A percentile compares a stretch with the other conserved stretches of the same genome.
Evolutionary conservation across 2,329 filamentous ascomycete genomes (phyloP).

Genomic region (Fusarium temperatum): DNA sequence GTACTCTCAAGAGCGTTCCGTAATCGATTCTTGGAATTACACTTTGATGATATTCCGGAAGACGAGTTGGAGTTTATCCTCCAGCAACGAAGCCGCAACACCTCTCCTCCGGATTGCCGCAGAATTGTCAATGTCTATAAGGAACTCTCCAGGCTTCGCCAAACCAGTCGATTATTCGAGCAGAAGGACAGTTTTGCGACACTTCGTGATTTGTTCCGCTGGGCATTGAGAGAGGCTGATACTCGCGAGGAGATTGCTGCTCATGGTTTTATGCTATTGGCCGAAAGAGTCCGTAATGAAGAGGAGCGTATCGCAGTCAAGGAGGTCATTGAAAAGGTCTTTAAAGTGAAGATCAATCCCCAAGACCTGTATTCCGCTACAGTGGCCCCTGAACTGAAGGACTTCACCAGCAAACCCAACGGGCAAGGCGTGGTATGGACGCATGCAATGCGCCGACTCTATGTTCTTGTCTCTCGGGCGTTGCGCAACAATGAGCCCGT

Average conservation of each 20-base stretch:
- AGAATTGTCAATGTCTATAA: constrained; percentile 94
- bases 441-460: constrained; percentile 89
- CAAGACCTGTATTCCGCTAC: constrained; percentile 74
- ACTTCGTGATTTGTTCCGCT: constrained; percentile 92
- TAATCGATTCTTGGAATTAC: constrained; percentile 95
- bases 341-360: constrained; percentile 85
- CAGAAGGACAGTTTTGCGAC: constrained; percentile 98
- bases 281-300: constrained; percentile 90
- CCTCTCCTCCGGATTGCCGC: constrained; percentile 89
- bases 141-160: constrained; percentile 87
- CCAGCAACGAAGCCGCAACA: constrained; percentile 83
- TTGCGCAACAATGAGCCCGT: constrained; percentile 92
- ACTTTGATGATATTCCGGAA: constrained; percentile 98
- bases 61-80: constrained; percentile 92
- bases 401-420: constrained; percentile 58
- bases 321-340: constrained; percentile 85
- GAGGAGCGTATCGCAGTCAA: constrained; percentile 89
- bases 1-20: constrained; percentile 92
- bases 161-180: constrained; percentile 92
- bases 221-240: constrained; percentile 87
- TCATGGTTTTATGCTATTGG: constrained; percentile 96
- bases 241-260: constrained; percentile 87
- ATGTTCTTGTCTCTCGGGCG: constrained; percentile 86
- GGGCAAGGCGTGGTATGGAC: constrained; percentile 87
- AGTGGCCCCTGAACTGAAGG: constrained; percentile 64